These are phyloP conservation scores for Venturia nashicola DNA, from an alignment of 2,329 filamentous ascomycete genomes.

Conservation along the genomic window DNA sequence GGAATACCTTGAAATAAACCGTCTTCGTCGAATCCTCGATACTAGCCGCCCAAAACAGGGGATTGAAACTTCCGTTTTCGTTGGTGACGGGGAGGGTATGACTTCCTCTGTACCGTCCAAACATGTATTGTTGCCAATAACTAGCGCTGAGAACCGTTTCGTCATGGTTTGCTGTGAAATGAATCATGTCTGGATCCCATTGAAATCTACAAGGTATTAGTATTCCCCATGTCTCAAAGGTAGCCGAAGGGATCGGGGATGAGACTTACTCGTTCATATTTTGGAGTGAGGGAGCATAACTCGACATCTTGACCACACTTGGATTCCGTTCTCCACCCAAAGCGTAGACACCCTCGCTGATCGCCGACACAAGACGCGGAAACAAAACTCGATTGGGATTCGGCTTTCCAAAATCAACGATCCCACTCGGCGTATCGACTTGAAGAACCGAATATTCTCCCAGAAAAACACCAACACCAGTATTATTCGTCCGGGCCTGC, in stretches of 20 bases:
- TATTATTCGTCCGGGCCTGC: conserved; percentile 16
- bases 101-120: conserved; percentile 17
- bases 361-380: conserved; percentile 38
- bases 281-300: conserved; percentile 19
- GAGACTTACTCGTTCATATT: conserved; percentile 17
- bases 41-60: conserved; percentile 19
- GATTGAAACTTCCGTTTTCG: conserved; percentile 18
- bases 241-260: background rate
- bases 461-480: conserved; percentile 20
- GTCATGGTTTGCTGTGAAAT: conserved; percentile 18
- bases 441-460: conserved; percentile 25
- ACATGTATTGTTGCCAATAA: conserved; percentile 21
- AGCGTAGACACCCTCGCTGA: conserved; percentile 53
- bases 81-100: conserved; percentile 19
- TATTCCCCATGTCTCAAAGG: background rate
- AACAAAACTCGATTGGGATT: conserved; percentile 12
- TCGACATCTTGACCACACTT: conserved; percentile 17
- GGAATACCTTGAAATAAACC: conserved; percentile 12
- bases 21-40: conserved; percentile 14
- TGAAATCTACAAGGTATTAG: conserved; percentile 14
- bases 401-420: conserved; percentile 9
- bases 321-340: conserved; percentile 52
- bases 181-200: conserved; percentile 22
- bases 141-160: conserved; percentile 20
- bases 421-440: conserved; percentile 18